Base-by-base conservation (phyloP, 768 basidiomycete species). In the Amanita phalloides region DNA sequence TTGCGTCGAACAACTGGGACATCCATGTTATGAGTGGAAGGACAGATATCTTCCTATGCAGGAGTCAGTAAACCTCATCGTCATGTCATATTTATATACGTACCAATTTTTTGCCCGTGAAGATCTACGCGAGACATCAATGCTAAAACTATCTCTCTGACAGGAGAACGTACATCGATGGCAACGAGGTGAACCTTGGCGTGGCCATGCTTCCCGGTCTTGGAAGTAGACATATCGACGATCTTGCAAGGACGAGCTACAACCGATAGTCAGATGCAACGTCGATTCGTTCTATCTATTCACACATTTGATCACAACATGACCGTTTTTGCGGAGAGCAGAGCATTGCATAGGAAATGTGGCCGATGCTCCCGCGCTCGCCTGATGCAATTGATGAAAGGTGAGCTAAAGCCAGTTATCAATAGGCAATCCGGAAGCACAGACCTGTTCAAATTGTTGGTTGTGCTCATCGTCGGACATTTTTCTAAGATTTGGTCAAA, bases 1-100 rank as follows among this genome's bases (percentile, higher is more conserved):
- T 72, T 77, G 67, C 95, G 89, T 45, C 26, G 55, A 66, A 99
- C 92, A 72, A 96, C 89, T 68, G 95, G 95, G 63, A 96, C 95
- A 60, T 97, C 94, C 90, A 99, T 93, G 78, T 99, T 99, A 81
- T 99, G 96, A 68, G 95, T 99, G 65, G 92, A 95, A 62, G 91
- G 91, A 61, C 67, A 90, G 69, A 92, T 89, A 78, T 90, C 90
- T 81, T 92, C 90, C 87, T 90, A 26, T 30, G 41, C 28, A 33
- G 14, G 11, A 6, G 25, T 47, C n/a, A 43, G 36, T 14, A 20
- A 13, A 30, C 23, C 37, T 8, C 3, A 48, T 50, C 28, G 3
- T 8, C 32, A 4, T 7, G 32, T 3, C 2, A 9, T 23, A 11
- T 28, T 1, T 13, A 7, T 39, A 35, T 23, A 75, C 84, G 69